Evolutionary conservation across 352 stramenopile genomes (phyloP).

Genomic region (Globisporangium uncinulatum): DNA sequence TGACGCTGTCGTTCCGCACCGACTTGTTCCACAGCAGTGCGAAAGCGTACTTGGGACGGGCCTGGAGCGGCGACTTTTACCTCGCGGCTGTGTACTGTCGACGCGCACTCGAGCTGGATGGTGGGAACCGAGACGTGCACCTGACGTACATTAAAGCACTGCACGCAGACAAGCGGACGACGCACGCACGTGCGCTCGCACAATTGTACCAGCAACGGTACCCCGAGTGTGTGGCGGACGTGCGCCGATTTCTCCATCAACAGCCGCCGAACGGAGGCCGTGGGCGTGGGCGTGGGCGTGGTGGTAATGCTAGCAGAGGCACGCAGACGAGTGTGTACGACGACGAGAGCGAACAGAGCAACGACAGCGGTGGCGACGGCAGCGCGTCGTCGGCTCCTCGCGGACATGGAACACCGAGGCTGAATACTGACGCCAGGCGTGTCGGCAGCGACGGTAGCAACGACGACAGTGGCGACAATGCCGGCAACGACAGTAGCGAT

Average conservation of each 20-base stretch:
- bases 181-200: constrained; percentile 37
- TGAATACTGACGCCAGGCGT: too few species aligned
- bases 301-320: background rate
- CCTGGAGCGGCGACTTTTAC: constrained; percentile 65
- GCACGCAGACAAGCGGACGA: constrained; percentile 27
- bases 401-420: too few species aligned
- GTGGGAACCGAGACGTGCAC: constrained; percentile 35
- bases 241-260: constrained; percentile 25
- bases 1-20: constrained; percentile 33
- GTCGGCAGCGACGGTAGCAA: too few species aligned
- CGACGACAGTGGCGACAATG: constrained; percentile 5
- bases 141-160: constrained; percentile 61
- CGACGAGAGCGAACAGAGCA: background rate
- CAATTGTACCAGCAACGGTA: constrained; percentile 40
- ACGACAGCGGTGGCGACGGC: background rate
- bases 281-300: background rate
- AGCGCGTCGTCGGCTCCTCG: too few species aligned
- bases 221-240: constrained; percentile 36
- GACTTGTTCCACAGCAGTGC: constrained; percentile 55
- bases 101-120: constrained; percentile 47
- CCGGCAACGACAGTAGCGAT: constrained; percentile 5
- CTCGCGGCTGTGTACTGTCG: constrained; percentile 61
- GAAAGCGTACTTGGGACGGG: constrained; percentile 56
- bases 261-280: background rate
- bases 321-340: background rate